phyloP scores from a whole-genome alignment of 1,284 basidiomycete genomes.

The Melampsora americana region DNA sequence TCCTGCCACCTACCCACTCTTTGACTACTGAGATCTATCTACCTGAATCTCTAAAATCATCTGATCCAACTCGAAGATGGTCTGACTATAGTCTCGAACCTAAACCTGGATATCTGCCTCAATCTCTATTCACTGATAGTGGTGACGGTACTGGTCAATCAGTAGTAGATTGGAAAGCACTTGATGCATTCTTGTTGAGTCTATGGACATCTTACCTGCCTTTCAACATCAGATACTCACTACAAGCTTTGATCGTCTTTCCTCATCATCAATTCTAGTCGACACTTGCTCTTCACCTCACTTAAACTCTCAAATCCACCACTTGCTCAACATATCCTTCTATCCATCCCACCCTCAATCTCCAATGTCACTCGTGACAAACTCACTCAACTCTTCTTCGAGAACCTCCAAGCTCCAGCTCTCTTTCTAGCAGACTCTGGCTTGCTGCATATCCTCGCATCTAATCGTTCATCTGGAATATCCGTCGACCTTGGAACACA shows the following conservation, averaged over 20 bases:
- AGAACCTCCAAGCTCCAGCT: conserved; percentile 38
- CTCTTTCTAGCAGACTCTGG: conserved; percentile 22
- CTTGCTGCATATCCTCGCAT: conserved; percentile 29
- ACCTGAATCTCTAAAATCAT: conserved; percentile 11
- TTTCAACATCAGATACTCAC: background rate
- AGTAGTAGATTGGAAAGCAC: conserved; percentile 37
- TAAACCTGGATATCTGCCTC: conserved; percentile 35
- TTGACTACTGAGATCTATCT: conserved; percentile 26
- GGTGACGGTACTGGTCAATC: conserved; percentile 33
- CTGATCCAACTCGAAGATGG: conserved; percentile 16
- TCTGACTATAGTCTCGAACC: conserved; percentile 34
- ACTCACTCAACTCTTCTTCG: conserved; percentile 34
- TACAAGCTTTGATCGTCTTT: background rate
- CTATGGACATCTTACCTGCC: background rate
- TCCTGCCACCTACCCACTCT: conserved; percentile 16
- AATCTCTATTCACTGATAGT: conserved; percentile 46
- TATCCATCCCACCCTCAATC: conserved; percentile 36
- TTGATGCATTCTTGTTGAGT: conserved; percentile 25
- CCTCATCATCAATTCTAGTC: conserved; percentile 16
- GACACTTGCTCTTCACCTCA: conserved; percentile 21
- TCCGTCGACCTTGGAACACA: conserved; percentile 28
- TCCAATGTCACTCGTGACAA: conserved; percentile 17
- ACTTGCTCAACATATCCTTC: conserved; percentile 36
- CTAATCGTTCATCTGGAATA: conserved; percentile 20
- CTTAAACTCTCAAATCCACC: conserved; percentile 31